Conservation (phyloP, 2,329 filamentous ascomycete species). For the Diaporthe sp. region DNA sequence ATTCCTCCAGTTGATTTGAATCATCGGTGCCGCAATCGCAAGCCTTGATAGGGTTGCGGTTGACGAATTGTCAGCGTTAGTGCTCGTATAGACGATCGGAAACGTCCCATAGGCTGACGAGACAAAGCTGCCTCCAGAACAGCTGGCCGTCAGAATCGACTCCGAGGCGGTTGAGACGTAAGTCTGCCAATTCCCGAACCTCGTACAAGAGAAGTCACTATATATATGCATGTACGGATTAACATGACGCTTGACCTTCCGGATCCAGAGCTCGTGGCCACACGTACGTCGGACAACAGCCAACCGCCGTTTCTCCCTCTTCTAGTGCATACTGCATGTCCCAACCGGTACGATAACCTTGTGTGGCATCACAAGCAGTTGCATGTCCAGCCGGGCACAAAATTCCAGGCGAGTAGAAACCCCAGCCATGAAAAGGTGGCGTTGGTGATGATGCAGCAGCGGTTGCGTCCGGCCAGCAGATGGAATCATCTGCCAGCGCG, state of each 20-base stretch:
- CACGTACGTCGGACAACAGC: conserved; percentile 3
- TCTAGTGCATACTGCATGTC: not conserved
- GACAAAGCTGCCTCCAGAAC: not conserved
- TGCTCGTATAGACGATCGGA: not conserved
- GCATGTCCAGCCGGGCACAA: not conserved
- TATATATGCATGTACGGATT: not conserved
- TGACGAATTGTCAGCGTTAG: not conserved
- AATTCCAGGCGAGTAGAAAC: not conserved
- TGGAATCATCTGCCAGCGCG: not conserved
- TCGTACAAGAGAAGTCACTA: not conserved
- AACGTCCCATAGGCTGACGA: not conserved
- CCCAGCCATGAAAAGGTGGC: not conserved
- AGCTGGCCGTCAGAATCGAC: not conserved
- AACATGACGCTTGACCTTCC: not conserved
- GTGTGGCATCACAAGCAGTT: not conserved
- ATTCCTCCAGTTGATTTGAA: not conserved
- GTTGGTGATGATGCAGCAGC: not conserved
- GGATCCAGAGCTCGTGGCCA: not conserved
- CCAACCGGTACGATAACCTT: not conserved
- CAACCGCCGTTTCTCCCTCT: conserved; percentile 1
- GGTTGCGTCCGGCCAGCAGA: not conserved
- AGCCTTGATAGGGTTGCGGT: not conserved
- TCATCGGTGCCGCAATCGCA: not conserved
- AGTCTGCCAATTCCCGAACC: not conserved
- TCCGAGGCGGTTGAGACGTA: not conserved